Percentiles rank a stretch among this genome's conserved stretches.
phyloP scores from a whole-genome alignment of 345 rosid genomes.

The Brassica nigra region DNA sequence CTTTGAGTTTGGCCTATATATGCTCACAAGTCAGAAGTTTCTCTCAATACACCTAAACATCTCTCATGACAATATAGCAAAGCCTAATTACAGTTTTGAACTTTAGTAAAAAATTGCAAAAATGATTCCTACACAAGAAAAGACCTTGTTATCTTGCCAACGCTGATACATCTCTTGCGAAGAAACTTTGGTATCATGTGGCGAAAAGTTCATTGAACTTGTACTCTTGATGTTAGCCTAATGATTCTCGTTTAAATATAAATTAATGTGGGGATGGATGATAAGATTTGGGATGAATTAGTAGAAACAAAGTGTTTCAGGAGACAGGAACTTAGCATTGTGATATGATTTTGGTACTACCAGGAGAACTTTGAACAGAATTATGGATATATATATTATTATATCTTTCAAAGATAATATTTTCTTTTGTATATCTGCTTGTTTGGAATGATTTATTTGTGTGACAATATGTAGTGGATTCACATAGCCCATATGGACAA shows the following conservation, averaged over 20 bases:
- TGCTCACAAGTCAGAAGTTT: conserved; percentile 11
- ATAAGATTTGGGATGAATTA: neutral
- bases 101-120: neutral
- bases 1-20: neutral
- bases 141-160: neutral
- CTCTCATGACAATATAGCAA: neutral
- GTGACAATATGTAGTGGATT: conserved; percentile 61
- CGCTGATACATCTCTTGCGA: neutral
- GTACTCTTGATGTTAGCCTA: neutral
- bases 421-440: neutral
- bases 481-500: conserved; percentile 81
- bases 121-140: neutral
- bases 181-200: neutral
- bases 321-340: neutral
- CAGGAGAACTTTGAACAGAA: neutral
- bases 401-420: neutral
- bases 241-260: neutral
- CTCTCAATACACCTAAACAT: conserved; percentile 3
- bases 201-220: neutral
- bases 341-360: neutral
- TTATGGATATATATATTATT: neutral
- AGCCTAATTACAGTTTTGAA: neutral
- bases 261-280: neutral
- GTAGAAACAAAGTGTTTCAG: neutral
- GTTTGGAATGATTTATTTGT: neutral